Percentiles rank a stretch among this genome's conserved stretches.
These are phyloP conservation scores for Bothriochloa decipiens DNA, from an alignment of 176 grass and related monocot genomes.

Conservation along the genomic window DNA sequence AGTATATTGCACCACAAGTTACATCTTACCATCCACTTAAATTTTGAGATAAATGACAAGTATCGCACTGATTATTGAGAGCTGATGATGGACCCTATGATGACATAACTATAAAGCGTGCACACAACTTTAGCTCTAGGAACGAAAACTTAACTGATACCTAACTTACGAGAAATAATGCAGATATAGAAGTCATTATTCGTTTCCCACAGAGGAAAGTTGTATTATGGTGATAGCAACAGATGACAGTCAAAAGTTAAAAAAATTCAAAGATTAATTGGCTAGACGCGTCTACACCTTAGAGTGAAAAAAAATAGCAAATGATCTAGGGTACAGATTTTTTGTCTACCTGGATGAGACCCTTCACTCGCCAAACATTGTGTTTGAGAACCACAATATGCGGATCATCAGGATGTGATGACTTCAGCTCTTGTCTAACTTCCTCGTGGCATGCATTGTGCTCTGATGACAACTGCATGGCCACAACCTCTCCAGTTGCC, in stretches of 20 bases:
- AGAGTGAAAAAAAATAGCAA: conserved; percentile 3
- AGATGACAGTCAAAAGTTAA: conserved; percentile 20
- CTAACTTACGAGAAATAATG: conserved; percentile 40
- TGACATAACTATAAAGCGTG: conserved; percentile 31
- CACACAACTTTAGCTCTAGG: conserved; percentile 34
- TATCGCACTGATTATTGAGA: conserved; percentile 11
- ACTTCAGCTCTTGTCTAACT: conserved; percentile 72
- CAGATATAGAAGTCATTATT: conserved; percentile 27
- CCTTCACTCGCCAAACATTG: conserved; percentile 94
- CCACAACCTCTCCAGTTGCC: conserved; percentile 67
- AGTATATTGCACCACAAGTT: conserved; percentile 18
- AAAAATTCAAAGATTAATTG: conserved; percentile 21
- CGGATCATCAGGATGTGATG: conserved; percentile 81
- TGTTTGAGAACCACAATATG: conserved; percentile 86
- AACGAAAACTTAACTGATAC: conserved; percentile 48
- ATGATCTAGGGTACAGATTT: conserved; percentile 18
- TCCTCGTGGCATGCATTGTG: conserved; percentile 73
- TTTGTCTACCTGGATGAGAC: conserved; percentile 75
- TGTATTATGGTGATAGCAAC: conserved; percentile 11
- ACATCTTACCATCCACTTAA: conserved; percentile 36
- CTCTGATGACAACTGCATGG: conserved; percentile 69
- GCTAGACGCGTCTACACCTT: conserved; percentile 13
- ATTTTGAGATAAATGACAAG: conserved; percentile 25
- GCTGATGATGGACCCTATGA: conserved; percentile 36
- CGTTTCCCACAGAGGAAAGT: conserved; percentile 34